These are phyloP conservation scores for Rhododendron simsii DNA, from an alignment of 148 eudicot species.

Conservation along the genomic window DNA sequence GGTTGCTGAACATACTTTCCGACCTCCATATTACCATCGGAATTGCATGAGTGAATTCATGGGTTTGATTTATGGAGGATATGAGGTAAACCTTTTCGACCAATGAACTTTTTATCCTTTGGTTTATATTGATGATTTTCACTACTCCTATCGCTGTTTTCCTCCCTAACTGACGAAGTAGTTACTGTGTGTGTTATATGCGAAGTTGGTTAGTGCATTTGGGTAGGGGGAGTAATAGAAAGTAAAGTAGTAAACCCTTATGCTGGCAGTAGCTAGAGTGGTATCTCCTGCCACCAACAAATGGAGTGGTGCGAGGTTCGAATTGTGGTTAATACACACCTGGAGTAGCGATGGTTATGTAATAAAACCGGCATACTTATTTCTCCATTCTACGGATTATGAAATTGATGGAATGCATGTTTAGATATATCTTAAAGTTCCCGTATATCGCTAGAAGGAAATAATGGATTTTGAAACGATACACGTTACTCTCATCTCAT, in stretches of 20 bases:
- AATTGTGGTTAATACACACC: background rate
- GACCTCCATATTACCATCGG: slow-evolving; percentile 98
- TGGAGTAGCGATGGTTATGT: background rate
- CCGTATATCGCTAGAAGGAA: background rate
- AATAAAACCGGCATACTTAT: background rate
- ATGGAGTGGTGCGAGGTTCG: background rate
- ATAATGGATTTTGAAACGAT: background rate
- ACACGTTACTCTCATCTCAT: background rate
- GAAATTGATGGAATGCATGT: background rate
- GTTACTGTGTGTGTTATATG: background rate
- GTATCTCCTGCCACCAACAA: background rate
- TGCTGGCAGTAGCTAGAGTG: background rate
- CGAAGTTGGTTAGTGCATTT: background rate
- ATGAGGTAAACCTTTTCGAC: slow-evolving; percentile 54
- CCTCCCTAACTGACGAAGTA: background rate
- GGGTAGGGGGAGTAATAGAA: background rate
- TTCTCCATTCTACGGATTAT: background rate
- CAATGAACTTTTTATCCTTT: background rate
- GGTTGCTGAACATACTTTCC: slow-evolving; percentile 98
- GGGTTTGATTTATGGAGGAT: slow-evolving; percentile 90
- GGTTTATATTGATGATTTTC: background rate
- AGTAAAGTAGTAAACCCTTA: background rate
- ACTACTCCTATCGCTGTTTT: background rate
- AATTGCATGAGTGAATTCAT: slow-evolving; percentile 99
- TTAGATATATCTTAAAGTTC: background rate